These are phyloP conservation scores for Linaria vulgaris DNA, from an alignment of 257 asterid species.

Conservation along the genomic window DNA sequence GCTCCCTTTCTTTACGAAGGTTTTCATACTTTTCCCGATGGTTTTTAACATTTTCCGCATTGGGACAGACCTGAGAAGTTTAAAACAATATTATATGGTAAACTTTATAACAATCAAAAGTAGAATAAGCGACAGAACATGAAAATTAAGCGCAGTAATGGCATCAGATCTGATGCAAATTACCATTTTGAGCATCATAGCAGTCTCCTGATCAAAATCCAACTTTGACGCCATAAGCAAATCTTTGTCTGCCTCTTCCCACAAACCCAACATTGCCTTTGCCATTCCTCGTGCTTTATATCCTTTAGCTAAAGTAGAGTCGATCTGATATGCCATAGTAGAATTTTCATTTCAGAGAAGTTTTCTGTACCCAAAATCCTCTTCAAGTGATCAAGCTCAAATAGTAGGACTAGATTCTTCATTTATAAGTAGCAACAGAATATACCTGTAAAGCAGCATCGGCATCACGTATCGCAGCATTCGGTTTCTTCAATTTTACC, in stretches of 20 bases:
- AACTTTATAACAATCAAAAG: background rate
- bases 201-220: constrained; percentile 76
- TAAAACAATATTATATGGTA: background rate
- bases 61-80: constrained; percentile 67
- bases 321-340: constrained; percentile 43
- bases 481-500: constrained; percentile 65
- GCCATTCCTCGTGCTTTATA: constrained; percentile 84
- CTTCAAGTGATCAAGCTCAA: constrained; percentile 2
- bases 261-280: constrained; percentile 73
- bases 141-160: background rate
- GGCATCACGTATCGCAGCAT: constrained; percentile 80
- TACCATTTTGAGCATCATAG: constrained; percentile 55
- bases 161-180: background rate
- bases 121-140: constrained; percentile 13
- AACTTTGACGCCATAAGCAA: constrained; percentile 66
- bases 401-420: background rate
- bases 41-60: constrained; percentile 60
- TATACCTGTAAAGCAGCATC: constrained; percentile 63
- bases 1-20: constrained; percentile 52
- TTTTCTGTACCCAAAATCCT: constrained; percentile 4
- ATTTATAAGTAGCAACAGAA: constrained; percentile 8
- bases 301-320: constrained; percentile 80
- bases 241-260: constrained; percentile 86
- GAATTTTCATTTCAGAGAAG: constrained; percentile 1
- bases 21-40: constrained; percentile 68